Evolutionary conservation across 2,329 filamentous ascomycete genomes (phyloP).

Genomic region (Leptodontidium sp.): DNA sequence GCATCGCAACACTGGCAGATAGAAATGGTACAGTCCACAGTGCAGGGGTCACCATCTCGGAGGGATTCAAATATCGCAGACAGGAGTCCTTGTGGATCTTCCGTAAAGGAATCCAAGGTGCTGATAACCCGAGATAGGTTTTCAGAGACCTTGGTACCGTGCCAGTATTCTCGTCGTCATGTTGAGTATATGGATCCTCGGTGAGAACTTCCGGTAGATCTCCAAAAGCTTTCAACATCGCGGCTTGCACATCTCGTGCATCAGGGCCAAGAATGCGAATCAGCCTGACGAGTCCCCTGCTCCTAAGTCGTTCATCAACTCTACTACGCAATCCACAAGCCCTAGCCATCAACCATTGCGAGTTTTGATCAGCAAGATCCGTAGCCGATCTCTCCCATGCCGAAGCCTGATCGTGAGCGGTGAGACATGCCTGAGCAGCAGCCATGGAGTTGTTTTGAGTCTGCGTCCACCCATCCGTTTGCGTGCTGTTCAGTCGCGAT

Average conservation of each 20-base stretch:
- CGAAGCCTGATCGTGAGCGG: slow-evolving; percentile 36
- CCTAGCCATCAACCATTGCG: slow-evolving; percentile 63
- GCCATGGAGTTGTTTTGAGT: slow-evolving; percentile 42
- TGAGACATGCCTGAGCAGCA: slow-evolving; percentile 40
- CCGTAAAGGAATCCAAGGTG: slow-evolving; percentile 77
- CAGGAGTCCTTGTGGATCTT: slow-evolving; percentile 79
- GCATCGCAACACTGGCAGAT: slow-evolving; percentile 76
- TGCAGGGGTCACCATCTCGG: slow-evolving; percentile 77
- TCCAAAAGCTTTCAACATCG: slow-evolving; percentile 69
- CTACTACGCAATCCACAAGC: slow-evolving; percentile 70
- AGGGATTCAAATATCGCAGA: slow-evolving; percentile 72
- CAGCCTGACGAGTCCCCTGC: slow-evolving; percentile 74
- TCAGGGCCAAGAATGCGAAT: slow-evolving; percentile 69
- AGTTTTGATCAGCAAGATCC: slow-evolving; percentile 32
- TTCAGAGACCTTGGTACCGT: slow-evolving; percentile 36
- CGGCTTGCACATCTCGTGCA: slow-evolving; percentile 71
- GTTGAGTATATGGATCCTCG: slow-evolving; percentile 36
- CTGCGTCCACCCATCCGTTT: slow-evolving; percentile 57
- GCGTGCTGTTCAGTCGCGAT: slow-evolving; percentile 48
- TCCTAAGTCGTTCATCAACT: slow-evolving; percentile 76
- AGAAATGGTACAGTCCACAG: slow-evolving; percentile 78
- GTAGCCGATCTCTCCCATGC: slow-evolving; percentile 42
- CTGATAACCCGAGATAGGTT: slow-evolving; percentile 61
- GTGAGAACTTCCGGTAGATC: slow-evolving; percentile 55
- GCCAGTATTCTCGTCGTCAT: slow-evolving; percentile 31